Evolutionary conservation across 352 stramenopile genomes (phyloP).

Genomic region (Sclerospora graminicola): DNA sequence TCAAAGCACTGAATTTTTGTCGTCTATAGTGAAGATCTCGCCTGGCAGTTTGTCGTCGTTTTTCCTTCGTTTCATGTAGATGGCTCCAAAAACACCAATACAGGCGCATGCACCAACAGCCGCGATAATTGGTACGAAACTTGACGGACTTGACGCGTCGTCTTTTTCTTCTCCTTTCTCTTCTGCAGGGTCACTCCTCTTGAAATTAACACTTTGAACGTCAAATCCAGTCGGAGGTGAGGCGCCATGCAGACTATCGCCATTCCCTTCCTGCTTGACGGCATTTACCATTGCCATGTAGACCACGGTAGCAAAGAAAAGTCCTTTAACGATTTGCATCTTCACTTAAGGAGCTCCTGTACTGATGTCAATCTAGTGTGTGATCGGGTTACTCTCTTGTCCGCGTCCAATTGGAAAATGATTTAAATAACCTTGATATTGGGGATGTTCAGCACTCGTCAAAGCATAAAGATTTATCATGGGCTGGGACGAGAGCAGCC

Average conservation of each 20-base stretch:
- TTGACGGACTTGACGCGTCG: background rate
- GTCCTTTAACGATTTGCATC: conserved; percentile 22
- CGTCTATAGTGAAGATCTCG: conserved; percentile 68
- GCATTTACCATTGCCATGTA: conserved; percentile 12
- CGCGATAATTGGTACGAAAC: conserved; percentile 17
- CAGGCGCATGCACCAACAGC: conserved; percentile 32
- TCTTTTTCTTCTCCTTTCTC: conserved; percentile 12
- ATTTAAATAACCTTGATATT: no score
- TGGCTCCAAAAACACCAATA: conserved; percentile 31
- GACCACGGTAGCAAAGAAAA: conserved; percentile 17
- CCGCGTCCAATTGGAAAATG: background rate
- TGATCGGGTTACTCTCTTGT: background rate
- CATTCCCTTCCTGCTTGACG: conserved; percentile 4
- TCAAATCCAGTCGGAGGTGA: no score
- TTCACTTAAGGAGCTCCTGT: no score
- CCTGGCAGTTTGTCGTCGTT: conserved; percentile 33
- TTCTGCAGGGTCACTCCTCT: conserved; percentile 10
- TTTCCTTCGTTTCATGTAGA: conserved; percentile 51
- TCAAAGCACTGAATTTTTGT: conserved; percentile 74
- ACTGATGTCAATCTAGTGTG: background rate
- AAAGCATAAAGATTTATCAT: background rate
- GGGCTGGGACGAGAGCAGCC: background rate
- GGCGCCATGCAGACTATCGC: no score
- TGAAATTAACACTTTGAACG: conserved; percentile 35
- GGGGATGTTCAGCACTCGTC: background rate